Evolutionary conservation across 306 rosid species (phyloP), one percentile per base, ranked within the genome.

Genomic region (Bauhinia variegata): DNA sequence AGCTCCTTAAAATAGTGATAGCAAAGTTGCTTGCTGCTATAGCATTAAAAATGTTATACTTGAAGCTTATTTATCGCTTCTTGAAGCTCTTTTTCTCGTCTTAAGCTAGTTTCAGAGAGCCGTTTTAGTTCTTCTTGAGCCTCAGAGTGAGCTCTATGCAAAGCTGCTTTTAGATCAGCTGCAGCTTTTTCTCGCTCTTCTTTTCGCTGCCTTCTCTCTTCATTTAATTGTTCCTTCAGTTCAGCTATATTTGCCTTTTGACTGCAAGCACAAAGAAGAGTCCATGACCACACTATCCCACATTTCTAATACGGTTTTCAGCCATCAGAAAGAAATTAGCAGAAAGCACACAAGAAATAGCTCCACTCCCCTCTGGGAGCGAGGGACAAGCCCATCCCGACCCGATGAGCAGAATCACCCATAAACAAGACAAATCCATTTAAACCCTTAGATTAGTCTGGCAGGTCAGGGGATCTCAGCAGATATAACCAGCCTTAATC

Each of bases 161-260:
- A 88, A 32, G 96, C 91, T 68, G 95, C 75, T 73, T 89, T 92
- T 66, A 92, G 72, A 81, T 92, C 98, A 82, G 79, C 48, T 4
- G 81, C 80, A 70, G 98, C 96, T 80, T 86, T 89, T 79, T 87
- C 96, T 59, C 96, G 87, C 67, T 92, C 98, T 76, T 84, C 91
- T 81, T 80, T 85, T 73, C 93, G 82, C 75, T 86, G 93, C 23
- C 75, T 84, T 55, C 82, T 82, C 73, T 89, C 96, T 72, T 92
- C 98, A 74, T 86, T 85, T 67, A 89, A 51, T 68, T 80, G 93
- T 67, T 74, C 83, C 80, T 86, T 84, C 57, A 92, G 85, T 78
- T 89, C 96, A 49, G 84, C 77, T 68, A 92, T 73, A 64, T 87
- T 89, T 63, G 72, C 82, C 75, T 84, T 92, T 81, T 92, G 98